These are phyloP conservation scores for Stagonosporopsis vannaccii DNA, from an alignment of 2,329 filamentous ascomycete genomes.

Conservation along the genomic window DNA sequence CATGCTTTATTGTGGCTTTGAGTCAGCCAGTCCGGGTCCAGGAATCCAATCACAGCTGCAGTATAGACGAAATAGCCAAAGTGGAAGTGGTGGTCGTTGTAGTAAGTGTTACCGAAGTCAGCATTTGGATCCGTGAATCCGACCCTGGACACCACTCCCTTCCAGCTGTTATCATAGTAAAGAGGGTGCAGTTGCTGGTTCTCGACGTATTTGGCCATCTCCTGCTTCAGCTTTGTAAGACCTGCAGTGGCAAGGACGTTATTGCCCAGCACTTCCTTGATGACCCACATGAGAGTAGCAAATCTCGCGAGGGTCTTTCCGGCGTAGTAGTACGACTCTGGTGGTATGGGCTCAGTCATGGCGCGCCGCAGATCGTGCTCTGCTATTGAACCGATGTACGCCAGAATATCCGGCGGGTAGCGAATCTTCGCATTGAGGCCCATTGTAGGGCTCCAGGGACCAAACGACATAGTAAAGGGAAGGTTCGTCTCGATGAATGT, in stretches of 20 bases:
- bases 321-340: constrained; percentile 91
- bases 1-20: constrained; percentile 72
- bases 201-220: constrained; percentile 56
- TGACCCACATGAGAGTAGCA: constrained; percentile 54
- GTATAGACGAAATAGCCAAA: constrained; percentile 88
- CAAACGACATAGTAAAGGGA: constrained; percentile 76
- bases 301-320: constrained; percentile 65
- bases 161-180: constrained; percentile 70
- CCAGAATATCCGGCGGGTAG: constrained; percentile 61
- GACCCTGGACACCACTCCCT: constrained; percentile 79
- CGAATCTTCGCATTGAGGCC: constrained; percentile 43
- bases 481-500: constrained; percentile 78
- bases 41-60: constrained; percentile 79
- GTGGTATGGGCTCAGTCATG: constrained; percentile 74
- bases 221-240: constrained; percentile 58
- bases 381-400: constrained; percentile 68
- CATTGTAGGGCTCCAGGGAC: constrained; percentile 71
- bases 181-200: constrained; percentile 58
- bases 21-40: constrained; percentile 77
- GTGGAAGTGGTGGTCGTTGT: constrained; percentile 73
- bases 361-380: constrained; percentile 78
- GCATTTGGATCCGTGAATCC: constrained; percentile 74
- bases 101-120: constrained; percentile 87
- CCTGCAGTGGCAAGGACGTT: constrained; percentile 58
- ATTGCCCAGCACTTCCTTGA: constrained; percentile 66